A percentile compares a stretch with the other conserved stretches of the same genome.
Evolutionary conservation across 331 rosid genomes (phyloP).

Genomic region (Pyrus hybrid): DNA sequence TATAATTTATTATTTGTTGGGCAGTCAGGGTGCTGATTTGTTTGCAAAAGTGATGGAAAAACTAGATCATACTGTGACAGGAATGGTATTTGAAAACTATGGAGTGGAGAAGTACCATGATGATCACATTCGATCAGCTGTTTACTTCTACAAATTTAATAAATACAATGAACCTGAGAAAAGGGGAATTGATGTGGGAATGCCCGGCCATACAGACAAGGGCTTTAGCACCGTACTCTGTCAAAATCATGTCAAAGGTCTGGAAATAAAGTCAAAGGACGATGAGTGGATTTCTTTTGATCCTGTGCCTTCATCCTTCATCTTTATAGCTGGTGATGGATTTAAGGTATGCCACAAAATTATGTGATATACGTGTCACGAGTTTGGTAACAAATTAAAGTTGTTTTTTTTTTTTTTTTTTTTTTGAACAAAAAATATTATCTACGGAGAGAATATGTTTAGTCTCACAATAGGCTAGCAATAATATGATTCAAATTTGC

Average conservation of each 20-base stretch:
- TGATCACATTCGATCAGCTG: background rate
- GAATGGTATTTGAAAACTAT: slow-evolving; percentile 29
- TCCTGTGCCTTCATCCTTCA: slow-evolving; percentile 4
- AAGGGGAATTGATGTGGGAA: background rate
- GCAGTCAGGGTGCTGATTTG: too few species aligned
- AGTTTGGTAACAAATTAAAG: too few species aligned
- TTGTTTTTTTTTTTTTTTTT: too few species aligned
- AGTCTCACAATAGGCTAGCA: too few species aligned
- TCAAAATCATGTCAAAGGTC: background rate
- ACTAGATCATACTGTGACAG: too few species aligned
- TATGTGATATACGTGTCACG: background rate
- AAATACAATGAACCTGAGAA: background rate
- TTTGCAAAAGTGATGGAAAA: too few species aligned
- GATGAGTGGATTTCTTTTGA: slow-evolving; percentile 4
- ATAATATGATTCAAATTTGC: too few species aligned
- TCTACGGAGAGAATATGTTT: too few species aligned
- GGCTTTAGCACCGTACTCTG: background rate
- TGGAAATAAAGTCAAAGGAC: background rate
- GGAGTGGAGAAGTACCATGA: too few species aligned
- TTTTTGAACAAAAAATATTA: too few species aligned
- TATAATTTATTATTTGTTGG: too few species aligned
- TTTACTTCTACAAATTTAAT: background rate
- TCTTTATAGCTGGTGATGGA: slow-evolving; percentile 13
- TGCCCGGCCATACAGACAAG: slow-evolving; percentile 7
- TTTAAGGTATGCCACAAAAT: slow-evolving; percentile 7